Evolutionary conservation across 345 rosid species (phyloP), one percentile per base, ranked within the genome.

Genomic region (Rhodamnia rubescens): DNA sequence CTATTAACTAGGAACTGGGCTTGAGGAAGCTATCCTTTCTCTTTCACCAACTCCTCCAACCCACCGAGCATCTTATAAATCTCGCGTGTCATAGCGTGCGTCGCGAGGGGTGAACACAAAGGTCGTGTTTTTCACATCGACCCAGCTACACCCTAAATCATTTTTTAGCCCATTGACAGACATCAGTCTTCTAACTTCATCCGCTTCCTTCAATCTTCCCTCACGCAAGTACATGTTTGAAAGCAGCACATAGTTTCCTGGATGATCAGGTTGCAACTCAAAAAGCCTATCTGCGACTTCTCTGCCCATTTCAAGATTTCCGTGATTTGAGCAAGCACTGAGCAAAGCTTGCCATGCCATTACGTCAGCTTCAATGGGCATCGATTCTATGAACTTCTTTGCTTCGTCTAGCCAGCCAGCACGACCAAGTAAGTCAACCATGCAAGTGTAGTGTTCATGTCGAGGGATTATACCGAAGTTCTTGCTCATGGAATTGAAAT

Each of bases 381-480:
- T 89, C 10, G 88, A 82, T 50, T 85, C 86, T 56, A 90, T 88
- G 54, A 89, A 88, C 84, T 84, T 74, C 89, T 80, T 90, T 50
- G 92, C 94, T 61, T 91, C 89, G 14, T 85, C 85, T 36, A 90
- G 84, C 82, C 57, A 85, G 74, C 92, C 92, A 51, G 91, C 90
- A 36, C 91, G 92, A 59, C 92, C 90, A 52, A 92, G 87, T 49
- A 91, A 82, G 88, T 92, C 94, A 57, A 91, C 92, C 92, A 92
- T 90, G 83, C 92, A 88, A 64, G 92, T 87, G 74, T 86, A 86
- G 87, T 90, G 91, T 85, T 92, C 92, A 85, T 81, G 88, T 22
- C 89, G 84, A 47, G 92, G 91, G 83, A 21, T 85, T 54, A 90
- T 84, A 55, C 89, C 90, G 52, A 86, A 86, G 64, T 53, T 85